phyloP scores from a whole-genome alignment of 305 asterid species.

The Fraxinus velutina region DNA sequence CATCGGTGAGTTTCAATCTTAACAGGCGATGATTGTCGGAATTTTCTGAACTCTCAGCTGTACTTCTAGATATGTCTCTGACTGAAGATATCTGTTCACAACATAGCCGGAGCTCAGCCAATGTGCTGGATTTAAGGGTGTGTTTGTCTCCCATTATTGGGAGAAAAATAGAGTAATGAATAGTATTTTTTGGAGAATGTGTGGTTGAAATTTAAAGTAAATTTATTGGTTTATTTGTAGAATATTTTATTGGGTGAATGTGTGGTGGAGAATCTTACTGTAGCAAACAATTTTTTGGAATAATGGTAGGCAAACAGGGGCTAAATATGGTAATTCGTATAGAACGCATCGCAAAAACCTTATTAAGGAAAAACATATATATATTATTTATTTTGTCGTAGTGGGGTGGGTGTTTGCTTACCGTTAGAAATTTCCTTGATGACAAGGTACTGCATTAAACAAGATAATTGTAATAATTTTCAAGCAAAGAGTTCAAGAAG shows the following conservation, averaged over 20 bases:
- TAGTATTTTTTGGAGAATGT: too few relatives aligned
- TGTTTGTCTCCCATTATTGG: too few relatives aligned
- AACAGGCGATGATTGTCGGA: conserved; percentile 51
- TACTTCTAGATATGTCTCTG: conserved; percentile 63
- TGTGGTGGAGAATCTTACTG: too few relatives aligned
- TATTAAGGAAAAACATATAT: neutral
- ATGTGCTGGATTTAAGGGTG: neutral
- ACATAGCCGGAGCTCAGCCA: conserved; percentile 6
- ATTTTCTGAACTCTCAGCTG: conserved; percentile 53
- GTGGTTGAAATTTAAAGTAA: too few relatives aligned
- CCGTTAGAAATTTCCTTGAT: neutral
- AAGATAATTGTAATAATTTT: neutral
- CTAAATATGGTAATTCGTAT: neutral
- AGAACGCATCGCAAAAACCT: neutral
- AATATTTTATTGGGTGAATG: too few relatives aligned
- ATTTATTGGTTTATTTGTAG: too few relatives aligned
- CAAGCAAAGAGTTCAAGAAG: neutral
- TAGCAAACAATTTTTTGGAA: too few relatives aligned
- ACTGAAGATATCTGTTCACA: conserved; percentile 50
- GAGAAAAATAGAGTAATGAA: too few relatives aligned
- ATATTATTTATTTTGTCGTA: neutral
- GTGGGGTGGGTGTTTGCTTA: neutral
- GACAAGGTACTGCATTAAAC: neutral
- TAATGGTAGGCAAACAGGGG: too few relatives aligned
- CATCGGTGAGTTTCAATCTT: conserved; percentile 77